These are phyloP conservation scores for Cladophialophora chaetospira DNA, from an alignment of 2,329 filamentous ascomycete genomes.

Conservation along the genomic window DNA sequence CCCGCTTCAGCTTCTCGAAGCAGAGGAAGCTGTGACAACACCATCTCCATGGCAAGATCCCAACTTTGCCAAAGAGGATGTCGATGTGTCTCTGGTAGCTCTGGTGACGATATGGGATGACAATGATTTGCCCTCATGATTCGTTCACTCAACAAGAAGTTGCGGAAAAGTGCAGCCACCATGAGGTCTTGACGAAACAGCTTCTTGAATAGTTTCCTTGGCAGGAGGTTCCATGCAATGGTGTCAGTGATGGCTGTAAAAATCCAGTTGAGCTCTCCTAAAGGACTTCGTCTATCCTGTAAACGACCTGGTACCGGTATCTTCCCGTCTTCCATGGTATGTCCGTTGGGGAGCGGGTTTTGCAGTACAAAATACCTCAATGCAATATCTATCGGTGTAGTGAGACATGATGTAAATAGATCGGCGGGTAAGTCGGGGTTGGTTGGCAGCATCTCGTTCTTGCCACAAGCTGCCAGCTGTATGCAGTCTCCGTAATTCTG, in stretches of 20 bases:
- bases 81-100: constrained; percentile 90
- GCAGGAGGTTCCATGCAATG: constrained; percentile 95
- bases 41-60: constrained; percentile 96
- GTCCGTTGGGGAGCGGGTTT: constrained; percentile 69
- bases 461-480: constrained; percentile 85
- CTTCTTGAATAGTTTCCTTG: constrained; percentile 89
- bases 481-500: constrained; percentile 80
- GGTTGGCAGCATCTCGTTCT: constrained; percentile 89
- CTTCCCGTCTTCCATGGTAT: constrained; percentile 80
- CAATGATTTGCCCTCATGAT: constrained; percentile 97
- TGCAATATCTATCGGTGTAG: constrained; percentile 96
- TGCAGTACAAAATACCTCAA: constrained; percentile 95
- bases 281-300: constrained; percentile 87
- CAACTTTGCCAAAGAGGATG: constrained; percentile 96
- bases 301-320: constrained; percentile 81
- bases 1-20: constrained; percentile 76
- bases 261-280: constrained; percentile 98
- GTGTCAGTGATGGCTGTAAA: constrained; percentile 99
- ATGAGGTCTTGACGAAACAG: constrained; percentile 97
- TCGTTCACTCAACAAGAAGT: constrained; percentile 90
- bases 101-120: constrained; percentile 87
- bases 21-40: constrained; percentile 82
- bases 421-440: constrained; percentile 92
- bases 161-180: constrained; percentile 96
- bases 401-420: constrained; percentile 92